Conservation (phyloP, 106 monocot genomes). For the Chionographis japonica region DNA sequence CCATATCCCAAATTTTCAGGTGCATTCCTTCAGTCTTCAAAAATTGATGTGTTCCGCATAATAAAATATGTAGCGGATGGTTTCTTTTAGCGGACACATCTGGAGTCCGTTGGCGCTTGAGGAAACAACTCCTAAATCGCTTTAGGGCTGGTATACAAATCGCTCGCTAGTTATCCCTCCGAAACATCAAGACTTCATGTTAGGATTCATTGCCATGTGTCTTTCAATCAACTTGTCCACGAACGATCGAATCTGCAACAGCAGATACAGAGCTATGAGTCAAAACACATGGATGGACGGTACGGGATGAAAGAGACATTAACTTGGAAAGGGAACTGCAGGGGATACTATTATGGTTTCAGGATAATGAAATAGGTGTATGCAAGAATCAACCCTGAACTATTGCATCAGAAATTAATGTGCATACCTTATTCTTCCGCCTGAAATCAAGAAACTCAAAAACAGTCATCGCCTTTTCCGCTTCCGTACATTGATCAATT, state of each 20-base stretch:
- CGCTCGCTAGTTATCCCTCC: background rate
- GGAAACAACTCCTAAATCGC: background rate
- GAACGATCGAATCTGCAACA: constrained; percentile 79
- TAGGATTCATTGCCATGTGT: constrained; percentile 46
- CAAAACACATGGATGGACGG: background rate
- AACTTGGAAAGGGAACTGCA: background rate
- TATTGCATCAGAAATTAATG: background rate
- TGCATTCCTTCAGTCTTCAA: background rate
- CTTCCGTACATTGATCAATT: constrained; percentile 76
- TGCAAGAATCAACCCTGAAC: background rate
- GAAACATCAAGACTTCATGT: constrained; percentile 34
- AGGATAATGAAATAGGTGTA: background rate
- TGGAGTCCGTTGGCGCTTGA: background rate
- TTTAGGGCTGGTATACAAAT: background rate
- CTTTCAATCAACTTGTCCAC: constrained; percentile 92
- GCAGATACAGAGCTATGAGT: background rate
- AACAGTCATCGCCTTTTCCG: constrained; percentile 65
- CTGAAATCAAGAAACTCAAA: constrained; percentile 79
- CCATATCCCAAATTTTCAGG: background rate
- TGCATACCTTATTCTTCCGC: constrained; percentile 74
- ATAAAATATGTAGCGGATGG: background rate
- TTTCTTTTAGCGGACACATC: background rate
- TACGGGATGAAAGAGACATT: background rate
- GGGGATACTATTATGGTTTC: background rate
- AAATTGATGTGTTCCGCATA: background rate